Evolutionary conservation across 495 filamentous ascomycete genomes (phyloP).

Genomic region (Oleoguttula mirabilis): DNA sequence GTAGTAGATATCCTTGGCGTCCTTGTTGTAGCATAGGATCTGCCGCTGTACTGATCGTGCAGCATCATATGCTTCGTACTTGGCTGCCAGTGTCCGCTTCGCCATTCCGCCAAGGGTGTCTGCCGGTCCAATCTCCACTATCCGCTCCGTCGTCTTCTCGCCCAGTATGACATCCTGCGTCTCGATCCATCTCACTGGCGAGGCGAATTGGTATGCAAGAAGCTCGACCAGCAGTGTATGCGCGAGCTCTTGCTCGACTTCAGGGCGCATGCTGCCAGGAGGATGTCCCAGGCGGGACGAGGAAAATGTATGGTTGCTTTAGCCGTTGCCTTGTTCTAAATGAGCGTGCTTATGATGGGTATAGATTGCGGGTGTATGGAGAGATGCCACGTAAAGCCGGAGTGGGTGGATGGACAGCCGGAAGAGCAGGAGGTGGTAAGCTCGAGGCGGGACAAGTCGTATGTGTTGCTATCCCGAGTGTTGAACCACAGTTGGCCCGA

Average conservation of each 20-base stretch:
- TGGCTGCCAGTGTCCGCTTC: slow-evolving; percentile 85
- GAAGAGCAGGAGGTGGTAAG: too few species aligned
- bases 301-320: too few species aligned
- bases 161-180: slow-evolving; percentile 98
- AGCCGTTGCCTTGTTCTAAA: too few species aligned
- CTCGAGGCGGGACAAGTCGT: too few species aligned
- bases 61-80: slow-evolving; percentile 98
- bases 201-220: slow-evolving; percentile 97
- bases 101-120: slow-evolving; percentile 99
- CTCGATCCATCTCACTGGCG: slow-evolving; percentile 97
- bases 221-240: slow-evolving; percentile 97
- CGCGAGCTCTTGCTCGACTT: slow-evolving; percentile 95
- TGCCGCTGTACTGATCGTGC: slow-evolving; percentile 90
- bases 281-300: too few species aligned
- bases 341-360: too few species aligned
- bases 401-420: too few species aligned
- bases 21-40: slow-evolving; percentile 99
- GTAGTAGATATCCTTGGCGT: slow-evolving; percentile 99
- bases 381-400: too few species aligned
- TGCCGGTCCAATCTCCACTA: slow-evolving; percentile 93
- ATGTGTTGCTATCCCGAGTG: too few species aligned
- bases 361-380: too few species aligned
- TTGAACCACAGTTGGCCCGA: too few species aligned
- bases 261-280: slow-evolving; percentile 75
- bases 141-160: slow-evolving; percentile 88